Evolutionary conservation across 257 asterid genomes (phyloP), one percentile per base, ranked within the genome.

Genomic region (Verbascum thapsus): DNA sequence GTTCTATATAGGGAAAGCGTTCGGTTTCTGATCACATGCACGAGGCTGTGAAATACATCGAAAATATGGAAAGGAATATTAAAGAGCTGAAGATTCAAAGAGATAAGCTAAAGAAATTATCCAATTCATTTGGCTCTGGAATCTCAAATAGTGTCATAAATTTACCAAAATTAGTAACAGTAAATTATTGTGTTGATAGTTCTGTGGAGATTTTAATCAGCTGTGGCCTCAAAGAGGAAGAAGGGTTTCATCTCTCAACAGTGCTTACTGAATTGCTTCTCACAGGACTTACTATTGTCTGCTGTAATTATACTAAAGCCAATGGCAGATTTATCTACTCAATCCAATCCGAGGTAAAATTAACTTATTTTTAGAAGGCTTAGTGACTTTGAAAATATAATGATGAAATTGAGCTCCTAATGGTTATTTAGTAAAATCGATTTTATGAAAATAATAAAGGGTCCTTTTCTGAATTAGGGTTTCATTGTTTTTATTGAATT

Each of bases 1-100:
- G 7, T 52, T 3, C n/a, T 35, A 10, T 35, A 10, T 54, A 88
- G 96, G 94, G 87, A 5, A 88, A 76, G 30, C 73, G 83, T 19
- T 71, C 91, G 2, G 72, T 68, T 34, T 74, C 76, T 0, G 89
- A 88, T 59, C 85, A 78, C 44, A 73, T 83, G 67, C 74, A 79
- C 8, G 85, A 66, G 59, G 72, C 89, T 0, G 72, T 61, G 19
- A 83, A 58, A 19, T 85, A 81, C 68, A 83, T 85, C 37, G 71
- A 53, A 43, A 17, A 74, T 4, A 68, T 69, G 81, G 72, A 83
- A 64, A 72, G 47, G 58, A 85, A 58, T 3, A 69, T 81, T 8
- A 61, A 67, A 5, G 84, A 77, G 47, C 42, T 86, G 61, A 18
- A 67, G 19, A 18, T 0, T 6, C 7, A 67, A 20, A 78, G 77